A percentile compares a stretch with the other conserved stretches of the same genome.
These are phyloP conservation scores for Xylaria longipes DNA, from an alignment of 495 filamentous ascomycete genomes.

Conservation along the genomic window DNA sequence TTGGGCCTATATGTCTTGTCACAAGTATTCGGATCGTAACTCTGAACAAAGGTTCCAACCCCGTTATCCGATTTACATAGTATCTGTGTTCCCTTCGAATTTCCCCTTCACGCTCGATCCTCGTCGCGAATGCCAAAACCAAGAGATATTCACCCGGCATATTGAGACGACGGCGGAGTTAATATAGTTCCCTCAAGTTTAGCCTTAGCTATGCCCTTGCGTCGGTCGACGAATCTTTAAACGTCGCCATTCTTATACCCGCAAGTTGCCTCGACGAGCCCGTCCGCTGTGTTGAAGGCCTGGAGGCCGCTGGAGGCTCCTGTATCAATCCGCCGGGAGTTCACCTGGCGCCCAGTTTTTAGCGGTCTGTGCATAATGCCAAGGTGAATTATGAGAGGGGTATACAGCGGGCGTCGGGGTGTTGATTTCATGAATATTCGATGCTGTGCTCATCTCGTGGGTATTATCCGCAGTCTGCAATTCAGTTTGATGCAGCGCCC, in stretches of 20 bases:
- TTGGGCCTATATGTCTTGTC: too few species aligned
- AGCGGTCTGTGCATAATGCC: not conserved
- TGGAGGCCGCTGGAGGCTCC: not conserved
- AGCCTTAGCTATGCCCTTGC: not conserved
- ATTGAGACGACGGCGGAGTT: not conserved
- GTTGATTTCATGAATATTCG: constrained; percentile 14
- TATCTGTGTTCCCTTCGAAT: not conserved
- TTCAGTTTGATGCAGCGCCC: constrained; percentile 1
- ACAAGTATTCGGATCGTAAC: too few species aligned
- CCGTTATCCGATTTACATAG: too few species aligned
- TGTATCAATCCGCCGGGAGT: constrained; percentile 2
- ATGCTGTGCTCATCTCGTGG: constrained; percentile 9
- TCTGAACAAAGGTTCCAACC: too few species aligned
- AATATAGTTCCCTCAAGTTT: not conserved
- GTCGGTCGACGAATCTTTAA: not conserved
- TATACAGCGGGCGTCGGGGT: not conserved
- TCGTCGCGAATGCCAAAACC: not conserved
- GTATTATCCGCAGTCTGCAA: not conserved
- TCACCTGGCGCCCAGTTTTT: not conserved
- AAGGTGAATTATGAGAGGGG: constrained; percentile 11
- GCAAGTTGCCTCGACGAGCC: not conserved
- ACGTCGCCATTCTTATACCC: not conserved
- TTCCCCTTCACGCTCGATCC: not conserved
- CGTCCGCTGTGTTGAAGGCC: not conserved
- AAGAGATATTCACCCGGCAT: not conserved